A percentile compares a stretch with the other conserved stretches of the same genome.
Conservation (phyloP, 1,139 yeast species). For the Taiozyma sp. region DNA sequence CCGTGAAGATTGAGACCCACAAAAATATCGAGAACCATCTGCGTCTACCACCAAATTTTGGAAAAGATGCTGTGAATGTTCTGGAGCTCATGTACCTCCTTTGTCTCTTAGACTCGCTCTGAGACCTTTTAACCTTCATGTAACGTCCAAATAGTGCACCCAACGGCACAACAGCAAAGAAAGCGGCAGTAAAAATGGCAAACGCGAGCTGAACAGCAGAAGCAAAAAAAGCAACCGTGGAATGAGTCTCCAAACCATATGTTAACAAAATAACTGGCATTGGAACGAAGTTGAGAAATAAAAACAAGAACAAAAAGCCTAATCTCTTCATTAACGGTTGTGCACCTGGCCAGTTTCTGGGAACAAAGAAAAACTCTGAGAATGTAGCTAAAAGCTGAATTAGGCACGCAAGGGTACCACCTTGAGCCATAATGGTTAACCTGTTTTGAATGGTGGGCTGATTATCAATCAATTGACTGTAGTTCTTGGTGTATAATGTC, state of each 20-base stretch:
- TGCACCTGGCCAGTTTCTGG: conserved; percentile 67
- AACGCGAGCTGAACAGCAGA: conserved; percentile 56
- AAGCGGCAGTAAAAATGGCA: conserved; percentile 56
- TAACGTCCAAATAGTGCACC: conserved; percentile 41
- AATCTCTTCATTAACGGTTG: conserved; percentile 43
- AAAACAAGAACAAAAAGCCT: conserved; percentile 37
- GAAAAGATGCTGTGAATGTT: conserved; percentile 53
- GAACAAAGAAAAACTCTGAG: conserved; percentile 62
- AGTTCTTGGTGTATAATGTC: conserved; percentile 62
- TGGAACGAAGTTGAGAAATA: conserved; percentile 52
- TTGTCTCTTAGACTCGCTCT: conserved; percentile 12
- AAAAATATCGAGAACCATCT: conserved; percentile 53
- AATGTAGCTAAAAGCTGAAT: conserved; percentile 60
- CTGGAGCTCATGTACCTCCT: conserved; percentile 36
- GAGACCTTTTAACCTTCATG: conserved; percentile 28
- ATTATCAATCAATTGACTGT: conserved; percentile 51
- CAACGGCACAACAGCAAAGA: conserved; percentile 59
- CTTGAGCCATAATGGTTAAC: conserved; percentile 62
- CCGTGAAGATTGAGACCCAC: conserved; percentile 66
- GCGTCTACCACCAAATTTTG: conserved; percentile 46
- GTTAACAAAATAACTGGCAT: conserved; percentile 55
- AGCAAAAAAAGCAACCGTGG: conserved; percentile 44
- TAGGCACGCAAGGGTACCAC: conserved; percentile 66
- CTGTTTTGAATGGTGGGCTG: conserved; percentile 63
- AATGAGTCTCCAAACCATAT: conserved; percentile 46